Conservation (phyloP, 169 alveolate species). For the Plasmodium blacklocki region DNA sequence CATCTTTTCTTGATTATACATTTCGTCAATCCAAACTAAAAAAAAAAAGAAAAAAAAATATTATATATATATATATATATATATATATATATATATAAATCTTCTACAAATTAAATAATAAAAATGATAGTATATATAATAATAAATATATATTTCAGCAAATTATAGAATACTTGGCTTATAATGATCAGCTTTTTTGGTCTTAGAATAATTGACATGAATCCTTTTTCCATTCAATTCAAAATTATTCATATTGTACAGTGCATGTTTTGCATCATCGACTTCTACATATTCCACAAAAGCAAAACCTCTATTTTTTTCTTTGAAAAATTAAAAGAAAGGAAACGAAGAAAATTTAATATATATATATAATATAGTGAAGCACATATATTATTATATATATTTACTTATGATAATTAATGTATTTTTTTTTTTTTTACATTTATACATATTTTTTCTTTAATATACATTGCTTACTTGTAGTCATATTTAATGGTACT, state of each 20-base stretch:
- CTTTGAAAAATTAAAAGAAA: conserved; percentile 44
- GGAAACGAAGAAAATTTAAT: neutral
- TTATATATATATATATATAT: neutral
- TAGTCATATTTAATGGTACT: conserved; percentile 84
- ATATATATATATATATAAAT: neutral
- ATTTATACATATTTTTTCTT: too few species aligned
- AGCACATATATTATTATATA: too few species aligned
- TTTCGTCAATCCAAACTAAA: conserved; percentile 74
- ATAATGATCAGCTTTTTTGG: conserved; percentile 58
- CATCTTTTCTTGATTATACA: conserved; percentile 75
- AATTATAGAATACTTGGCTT: conserved; percentile 44
- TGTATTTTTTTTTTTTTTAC: neutral
- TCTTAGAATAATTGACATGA: conserved; percentile 82
- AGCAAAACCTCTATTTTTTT: conserved; percentile 84
- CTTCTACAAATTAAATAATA: conserved; percentile 5
- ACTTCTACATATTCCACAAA: conserved; percentile 85
- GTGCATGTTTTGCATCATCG: conserved; percentile 87
- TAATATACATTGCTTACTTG: conserved; percentile 74
- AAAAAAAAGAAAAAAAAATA: conserved; percentile 16
- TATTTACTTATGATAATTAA: conserved; percentile 1
- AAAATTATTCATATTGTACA: conserved; percentile 84
- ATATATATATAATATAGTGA: too few species aligned
- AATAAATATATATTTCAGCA: neutral
- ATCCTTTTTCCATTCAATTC: conserved; percentile 85
- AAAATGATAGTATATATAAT: neutral